Evolutionary conservation across 108 stramenopile species (phyloP), one percentile per base, ranked within the genome.

Genomic region (Asterionellopsis glacialis): DNA sequence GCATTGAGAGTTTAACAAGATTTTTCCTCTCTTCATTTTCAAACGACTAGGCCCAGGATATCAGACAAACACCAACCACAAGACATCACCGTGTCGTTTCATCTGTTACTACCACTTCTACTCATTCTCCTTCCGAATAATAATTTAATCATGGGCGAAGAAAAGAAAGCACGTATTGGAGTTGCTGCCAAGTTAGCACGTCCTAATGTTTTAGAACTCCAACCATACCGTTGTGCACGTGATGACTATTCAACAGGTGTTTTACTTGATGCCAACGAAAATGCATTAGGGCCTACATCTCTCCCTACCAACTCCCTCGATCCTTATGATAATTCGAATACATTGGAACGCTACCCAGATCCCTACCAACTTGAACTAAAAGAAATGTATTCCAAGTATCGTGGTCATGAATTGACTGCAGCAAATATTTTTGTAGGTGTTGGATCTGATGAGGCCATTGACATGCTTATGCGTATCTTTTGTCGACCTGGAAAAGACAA

Each of bases 391-490:
- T 87, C 80, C 24, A 75, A 69, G 28, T 80, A 84, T 69, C 81
- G 91, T 16, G 73, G 75, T 18, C 57, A 82, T 21, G 76, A 65
- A 33, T 56, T 98, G 18, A 56, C 44, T 33, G 80, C 82, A 22
- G 85, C 92, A 51, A 88, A 96, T 65, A 84, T 98, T 10, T 98
- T 98, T 70, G 90, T 95, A 5, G 97, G 97, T 18, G 97, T 98
- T 6, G 97, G 97, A 21, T 88, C 85, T 43, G 97, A 98, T 67
- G 97, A 98, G 74, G 97, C 97, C 0, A 98, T 98, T 76, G 97
- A 98, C 68, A 64, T 98, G 41, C 70, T 98, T 25, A 88, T 96
- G 74, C 85, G 97, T 16, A 89, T 98, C 59, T 98, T 98, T 74
- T 96, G 95, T 73, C 39, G 51, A 39, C 96, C 96, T 10, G 92